Evolutionary conservation across 2,329 filamentous ascomycete genomes (phyloP), one percentile per base, ranked within the genome.

Genomic region (Colletotrichum sp.): DNA sequence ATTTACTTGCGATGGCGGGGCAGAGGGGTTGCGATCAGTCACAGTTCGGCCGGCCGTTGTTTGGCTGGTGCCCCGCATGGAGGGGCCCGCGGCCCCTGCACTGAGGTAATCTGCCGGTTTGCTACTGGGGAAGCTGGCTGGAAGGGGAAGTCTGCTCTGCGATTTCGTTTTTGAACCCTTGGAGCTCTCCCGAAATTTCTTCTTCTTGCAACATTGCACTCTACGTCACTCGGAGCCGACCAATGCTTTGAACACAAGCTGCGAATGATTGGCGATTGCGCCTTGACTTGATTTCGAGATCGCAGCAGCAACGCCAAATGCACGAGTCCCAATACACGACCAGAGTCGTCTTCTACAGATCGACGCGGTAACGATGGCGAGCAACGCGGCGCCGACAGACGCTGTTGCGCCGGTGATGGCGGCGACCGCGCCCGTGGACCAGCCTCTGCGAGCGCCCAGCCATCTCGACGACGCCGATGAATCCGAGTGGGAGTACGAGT

Each of bases 401-500:
- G 71, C 77, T 15, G 57, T 75, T 19, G 67, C 70, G 55, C 68
- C 74, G 2, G 66, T 64, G 13, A 36, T 44, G 13, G 52, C 77
- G 15, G 76, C 72, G 3, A 67, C 69, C 5, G 68, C 68, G 32
- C 39, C 61, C n/a, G 71, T 52, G 30, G 74, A 75, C 22, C 48
- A 68, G 8, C 71, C 68, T 8, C 19, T 19, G 4, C 44, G 19
- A 28, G 67, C 69, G 22, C 69, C 71, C 16, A 30, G 39, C 9
- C 19, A 72, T 5, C 15, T 28, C 13, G 68, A 78, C 12, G 85
- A 86, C 32, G 88, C 87, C 8, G 86, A 92, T 75, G 90, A 93
- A 65, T 88, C 88, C 16, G 91, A 92, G 67, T 93, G 91, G 91
- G 92, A 93, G 80, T 93, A 93, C 78, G 92, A 93, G 78, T 93